Evolutionary conservation across 352 stramenopile genomes (phyloP), one percentile per base, ranked within the genome.

Genomic region (Phytophthora sp.): DNA sequence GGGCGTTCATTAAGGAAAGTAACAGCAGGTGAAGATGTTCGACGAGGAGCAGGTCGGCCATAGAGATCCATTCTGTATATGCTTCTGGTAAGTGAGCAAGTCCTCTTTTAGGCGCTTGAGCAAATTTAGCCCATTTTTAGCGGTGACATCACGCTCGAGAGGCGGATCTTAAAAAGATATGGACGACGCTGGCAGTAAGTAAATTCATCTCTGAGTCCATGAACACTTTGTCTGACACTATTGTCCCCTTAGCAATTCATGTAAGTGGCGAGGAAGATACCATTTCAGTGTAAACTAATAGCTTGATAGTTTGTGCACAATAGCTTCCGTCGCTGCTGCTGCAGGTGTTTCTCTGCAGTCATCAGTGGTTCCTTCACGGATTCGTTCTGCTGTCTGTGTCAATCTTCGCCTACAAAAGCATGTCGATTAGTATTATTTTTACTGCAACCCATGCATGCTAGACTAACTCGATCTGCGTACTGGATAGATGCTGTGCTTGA

Each of bases 321-420:
- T n/a, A 89, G 75, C 55, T 89, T 29, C 73, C 74, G 1, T 84
- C 77, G 7, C 59, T 93, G 41, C 62, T 77, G 11, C 64, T 91
- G 60, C 83, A 96, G 63, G 60, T 88, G n/a, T 77, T 89, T 15
- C 79, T 96, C n/a, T 84, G 67, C 26, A 62, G 80, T 12, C 88
- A 94, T 53, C 73, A 89, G 30, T 82, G 78, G 64, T 93, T 87
- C 57, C 77, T 91, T 20, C 71, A 85, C 21, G 65, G 67, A 38
- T 96, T 92, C 57, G 62, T 89, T 18, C n/a, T 58, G 11, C 24
- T 81, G 21, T 79, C 80, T 4, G 46, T 83, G 15, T 71, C 56
- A 24, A 66, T 89, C 16, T 94, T 93, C 52, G 62, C 71, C 30
- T 96, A 96, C 76, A 96, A 96, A 80, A 68, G 81, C 77, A 61